Evolutionary conservation across 352 stramenopile species (phyloP).

Genomic region (Salisapilia sapeloensis): DNA sequence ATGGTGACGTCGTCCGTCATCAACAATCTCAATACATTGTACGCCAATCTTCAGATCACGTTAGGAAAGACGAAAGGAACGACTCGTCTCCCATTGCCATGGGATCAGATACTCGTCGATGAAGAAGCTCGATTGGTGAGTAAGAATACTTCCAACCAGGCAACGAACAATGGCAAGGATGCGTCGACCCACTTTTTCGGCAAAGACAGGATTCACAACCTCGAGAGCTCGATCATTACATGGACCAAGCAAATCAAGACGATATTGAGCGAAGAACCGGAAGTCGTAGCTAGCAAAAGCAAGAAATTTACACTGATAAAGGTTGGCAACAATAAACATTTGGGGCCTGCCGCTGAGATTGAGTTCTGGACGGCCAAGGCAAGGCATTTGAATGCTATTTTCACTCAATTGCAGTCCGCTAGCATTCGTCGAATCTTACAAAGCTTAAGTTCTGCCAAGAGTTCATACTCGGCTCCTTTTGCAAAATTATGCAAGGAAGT

Average conservation of each 20-base stretch:
- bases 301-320: too few species aligned
- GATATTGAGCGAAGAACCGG: slow-evolving; percentile 82
- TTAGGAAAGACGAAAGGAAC: slow-evolving; percentile 67
- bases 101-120: slow-evolving; percentile 25
- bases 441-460: slow-evolving; percentile 77
- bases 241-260: slow-evolving; percentile 93
- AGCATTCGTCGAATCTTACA: slow-evolving; percentile 76
- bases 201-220: slow-evolving; percentile 70
- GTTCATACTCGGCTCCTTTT: slow-evolving; percentile 86
- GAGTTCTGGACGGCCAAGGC: slow-evolving; percentile 78
- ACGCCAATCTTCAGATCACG: slow-evolving; percentile 78
- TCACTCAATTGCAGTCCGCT: slow-evolving; percentile 79
- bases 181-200: slow-evolving; percentile 7
- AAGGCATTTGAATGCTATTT: slow-evolving; percentile 82
- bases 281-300: slow-evolving; percentile 44
- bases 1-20: slow-evolving; percentile 68
- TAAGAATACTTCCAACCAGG: slow-evolving; percentile 17
- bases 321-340: slow-evolving; percentile 30
- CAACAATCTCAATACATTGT: slow-evolving; percentile 63
- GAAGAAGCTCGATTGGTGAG: too few species aligned
- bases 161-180: slow-evolving; percentile 2
- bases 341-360: slow-evolving; percentile 78
- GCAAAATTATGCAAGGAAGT: slow-evolving; percentile 86
- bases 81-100: slow-evolving; percentile 73
- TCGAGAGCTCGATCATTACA: slow-evolving; percentile 84